Base-by-base conservation (phyloP, 192 early-diverging fungal species). In the Martensiomyces pterosporus region DNA sequence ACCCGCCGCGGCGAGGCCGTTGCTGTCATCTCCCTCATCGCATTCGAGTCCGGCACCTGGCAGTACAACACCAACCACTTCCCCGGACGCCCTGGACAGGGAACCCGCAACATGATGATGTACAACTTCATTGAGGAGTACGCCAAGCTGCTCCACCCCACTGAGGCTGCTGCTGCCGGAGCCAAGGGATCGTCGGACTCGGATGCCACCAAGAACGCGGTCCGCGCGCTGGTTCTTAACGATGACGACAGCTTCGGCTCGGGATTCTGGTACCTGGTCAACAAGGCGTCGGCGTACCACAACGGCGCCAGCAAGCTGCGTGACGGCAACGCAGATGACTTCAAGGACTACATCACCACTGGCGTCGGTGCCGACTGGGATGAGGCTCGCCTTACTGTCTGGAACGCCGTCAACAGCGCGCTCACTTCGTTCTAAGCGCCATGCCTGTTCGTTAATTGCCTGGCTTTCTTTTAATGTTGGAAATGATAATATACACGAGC, bases 321-420 rank as follows among this genome's bases (percentile, higher is more conserved):
- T 17, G 39, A 41, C 6, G 17, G 22, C 39, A 23, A 14, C 39
- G 16, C 5, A n/a, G 39, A 5, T 9, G 9, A 9, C 17, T 41
- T 41, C 39, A 14, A 41, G 39, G 22, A 17, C 22, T 41, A 41
- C 39, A 21, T 17, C 14, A 41, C 22, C 10, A 51, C 38, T 2
- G 49, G 25, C 3, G 52, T 45, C 14, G 47, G 52, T 4, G 49
- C 68, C 2, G 2, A 37, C 18, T 64, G 61, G 68, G 38, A 49
- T 21, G 43, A 47, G 14, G 10, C 21, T 15, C 56, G 68, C 16
- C 9, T 36, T 33, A 37, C 33, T 17, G 19, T 43, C 18, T 72
- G 68, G 68, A 23, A 55, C 12, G 23, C 62, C 3, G 50, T 69
- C 55, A 69, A 69, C 21, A 46, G 17, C 9, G 55, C 49, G 2